Evolutionary conservation across 1,284 basidiomycete species (phyloP), one percentile per base, ranked within the genome.

Genomic region (Golubevia pallescens): DNA sequence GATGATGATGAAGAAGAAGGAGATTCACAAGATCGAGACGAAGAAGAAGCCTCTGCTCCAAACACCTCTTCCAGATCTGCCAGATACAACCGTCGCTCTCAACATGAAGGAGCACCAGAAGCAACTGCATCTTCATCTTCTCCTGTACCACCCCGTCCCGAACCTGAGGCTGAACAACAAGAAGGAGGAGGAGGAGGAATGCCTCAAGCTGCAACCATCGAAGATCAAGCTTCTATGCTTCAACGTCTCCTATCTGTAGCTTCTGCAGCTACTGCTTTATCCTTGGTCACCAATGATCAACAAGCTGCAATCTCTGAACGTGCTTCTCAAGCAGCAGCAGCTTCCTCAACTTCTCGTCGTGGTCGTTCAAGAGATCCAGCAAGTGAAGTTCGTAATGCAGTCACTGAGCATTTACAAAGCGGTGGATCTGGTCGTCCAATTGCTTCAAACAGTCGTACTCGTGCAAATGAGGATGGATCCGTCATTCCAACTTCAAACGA

Each of bases 191-290:
- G n/a, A 24, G 32, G 55, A 24, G 55, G 55, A 57, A n/a, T 16
- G 34, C 64, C 69, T 19, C 75, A 77, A 42, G 78, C 73, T 1
- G 81, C 79, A 10, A 79, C 81, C 23, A 62, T 83, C 0, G 78
- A 79, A 52, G 81, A 82, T 58, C 81, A 84, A 65, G 80, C 78
- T 16, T 74, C 74, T 60, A 84, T 84, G 80, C 70, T 84, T 10
- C 74, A 73, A 61, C 71, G 78, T 8, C 80, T 84, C 20, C 63
- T 81, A 4, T 69, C 73, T 38, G 76, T 84, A 20, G 81, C 81
- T 6, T 71, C 81, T 6, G 80, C 81, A 21, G 81, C 80, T 1
- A 84, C 81, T 3, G 81, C 81, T 23, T 73, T 80, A 1, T 84
- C 81, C 13, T 65, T 84, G 56, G 68, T 82, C 42, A 48, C 42